Percentiles rank a stretch among this genome's conserved stretches.
Evolutionary conservation across 1,139 yeast species (phyloP).

Genomic region (Suhomyces anneliseae): DNA sequence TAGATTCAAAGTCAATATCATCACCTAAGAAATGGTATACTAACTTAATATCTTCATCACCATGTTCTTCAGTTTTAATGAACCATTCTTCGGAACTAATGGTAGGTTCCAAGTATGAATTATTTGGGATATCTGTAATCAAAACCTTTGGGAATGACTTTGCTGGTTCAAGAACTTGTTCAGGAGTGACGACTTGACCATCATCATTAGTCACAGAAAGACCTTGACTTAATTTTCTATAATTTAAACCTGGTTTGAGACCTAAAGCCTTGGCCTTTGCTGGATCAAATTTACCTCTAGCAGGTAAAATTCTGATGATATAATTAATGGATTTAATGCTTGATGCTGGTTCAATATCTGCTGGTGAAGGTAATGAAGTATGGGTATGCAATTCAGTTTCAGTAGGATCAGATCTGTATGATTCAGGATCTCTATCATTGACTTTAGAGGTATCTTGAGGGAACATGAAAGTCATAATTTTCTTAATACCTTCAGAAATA

Average conservation of each 20-base stretch:
- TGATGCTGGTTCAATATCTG: conserved; percentile 15
- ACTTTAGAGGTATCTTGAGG: conserved; percentile 45
- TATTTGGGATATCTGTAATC: conserved; percentile 72
- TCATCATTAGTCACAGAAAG: conserved; percentile 54
- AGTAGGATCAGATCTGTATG: conserved; percentile 41
- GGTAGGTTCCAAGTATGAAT: conserved; percentile 49
- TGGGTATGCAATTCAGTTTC: conserved; percentile 47
- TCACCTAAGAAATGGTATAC: conserved; percentile 80
- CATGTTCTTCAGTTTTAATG: conserved; percentile 24
- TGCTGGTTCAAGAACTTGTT: conserved; percentile 69
- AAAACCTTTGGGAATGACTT: conserved; percentile 60
- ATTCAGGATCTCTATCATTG: conserved; percentile 38
- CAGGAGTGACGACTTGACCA: conserved; percentile 62
- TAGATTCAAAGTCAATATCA: conserved; percentile 51
- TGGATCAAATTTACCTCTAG: conserved; percentile 76
- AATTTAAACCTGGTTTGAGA: conserved; percentile 64
- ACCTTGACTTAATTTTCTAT: conserved; percentile 61
- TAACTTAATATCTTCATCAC: conserved; percentile 43
- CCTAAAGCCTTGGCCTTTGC: conserved; percentile 67
- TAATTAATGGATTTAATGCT: conserved; percentile 50
- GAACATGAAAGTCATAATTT: conserved; percentile 47
- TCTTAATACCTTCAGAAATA: conserved; percentile 25
- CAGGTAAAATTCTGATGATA: conserved; percentile 62
- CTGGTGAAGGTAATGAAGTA: conserved; percentile 32
- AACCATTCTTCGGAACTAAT: conserved; percentile 32